Evolutionary conservation across 768 basidiomycete genomes (phyloP).

Genomic region (Auricularia sp.): DNA sequence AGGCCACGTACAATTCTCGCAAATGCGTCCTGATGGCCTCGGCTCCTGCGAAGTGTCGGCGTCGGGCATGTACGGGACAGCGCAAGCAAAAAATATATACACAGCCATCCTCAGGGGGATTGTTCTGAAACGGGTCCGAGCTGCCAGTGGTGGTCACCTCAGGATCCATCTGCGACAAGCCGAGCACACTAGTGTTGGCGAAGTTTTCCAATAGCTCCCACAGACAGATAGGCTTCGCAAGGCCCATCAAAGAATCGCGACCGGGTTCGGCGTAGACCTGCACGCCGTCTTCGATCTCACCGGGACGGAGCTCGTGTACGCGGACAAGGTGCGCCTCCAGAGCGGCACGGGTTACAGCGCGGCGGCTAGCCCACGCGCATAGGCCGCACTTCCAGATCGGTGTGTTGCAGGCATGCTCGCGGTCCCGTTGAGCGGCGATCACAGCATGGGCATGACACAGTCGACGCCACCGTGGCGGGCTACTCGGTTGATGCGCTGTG

Average conservation of each 20-base stretch:
- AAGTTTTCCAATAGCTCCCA: background rate
- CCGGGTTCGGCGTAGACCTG: background rate
- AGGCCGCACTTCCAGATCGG: background rate
- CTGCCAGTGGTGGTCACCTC: too few relatives aligned
- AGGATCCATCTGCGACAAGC: background rate
- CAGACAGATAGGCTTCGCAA: background rate
- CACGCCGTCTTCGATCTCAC: background rate
- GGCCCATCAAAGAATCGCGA: background rate
- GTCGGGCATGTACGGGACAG: too few relatives aligned
- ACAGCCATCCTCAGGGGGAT: too few relatives aligned
- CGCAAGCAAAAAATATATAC: too few relatives aligned
- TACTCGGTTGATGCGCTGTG: background rate
- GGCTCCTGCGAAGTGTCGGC: too few relatives aligned
- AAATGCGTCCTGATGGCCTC: too few relatives aligned
- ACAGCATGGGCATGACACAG: background rate
- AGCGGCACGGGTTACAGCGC: background rate
- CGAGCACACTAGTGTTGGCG: background rate
- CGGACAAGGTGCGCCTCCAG: background rate
- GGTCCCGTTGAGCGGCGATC: background rate
- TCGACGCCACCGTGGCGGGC: background rate
- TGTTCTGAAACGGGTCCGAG: too few relatives aligned
- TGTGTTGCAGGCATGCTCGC: background rate
- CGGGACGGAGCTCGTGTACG: background rate
- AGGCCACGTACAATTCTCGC: too few relatives aligned
- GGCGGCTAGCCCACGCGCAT: background rate